A percentile compares a stretch with the other conserved stretches of the same genome.
Evolutionary conservation across 257 asterid genomes (phyloP).

Genomic region (Ilex asprella): DNA sequence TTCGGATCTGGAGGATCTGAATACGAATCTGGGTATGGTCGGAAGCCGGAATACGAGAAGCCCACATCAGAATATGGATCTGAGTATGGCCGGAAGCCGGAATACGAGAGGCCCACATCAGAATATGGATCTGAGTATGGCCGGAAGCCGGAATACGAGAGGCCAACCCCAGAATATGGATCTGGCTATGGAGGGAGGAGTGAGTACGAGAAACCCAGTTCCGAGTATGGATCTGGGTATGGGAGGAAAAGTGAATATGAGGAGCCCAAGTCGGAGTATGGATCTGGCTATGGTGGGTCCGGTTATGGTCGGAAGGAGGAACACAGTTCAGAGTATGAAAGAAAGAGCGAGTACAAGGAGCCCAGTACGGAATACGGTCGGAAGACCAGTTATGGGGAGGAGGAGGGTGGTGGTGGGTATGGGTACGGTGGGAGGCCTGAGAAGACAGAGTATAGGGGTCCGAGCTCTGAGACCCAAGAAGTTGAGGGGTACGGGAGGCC

Average conservation of each 20-base stretch:
- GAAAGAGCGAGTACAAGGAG: conserved; percentile 17
- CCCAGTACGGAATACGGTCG: conserved; percentile 1
- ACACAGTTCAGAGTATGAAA: not conserved
- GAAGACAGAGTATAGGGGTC: conserved; percentile 38
- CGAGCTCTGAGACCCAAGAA: conserved; percentile 60
- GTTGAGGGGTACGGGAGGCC: conserved; percentile 21
- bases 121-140: conserved; percentile 15
- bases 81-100: conserved; percentile 19
- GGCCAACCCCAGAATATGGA: conserved; percentile 14
- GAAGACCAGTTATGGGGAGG: conserved; percentile 32
- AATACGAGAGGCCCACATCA: not conserved
- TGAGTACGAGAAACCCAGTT: conserved; percentile 16
- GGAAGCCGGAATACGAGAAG: conserved; percentile 21
- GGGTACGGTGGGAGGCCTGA: conserved; percentile 9
- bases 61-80: conserved; percentile 23
- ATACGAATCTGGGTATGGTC: conserved; percentile 28
- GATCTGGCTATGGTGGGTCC: conserved; percentile 26
- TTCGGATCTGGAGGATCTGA: conserved; percentile 17
- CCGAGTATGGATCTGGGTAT: conserved; percentile 22
- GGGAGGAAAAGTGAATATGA: conserved; percentile 14
- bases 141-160: conserved; percentile 9
- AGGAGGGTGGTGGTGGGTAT: conserved; percentile 11
- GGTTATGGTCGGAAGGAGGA: conserved; percentile 12
- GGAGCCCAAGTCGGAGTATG: conserved; percentile 19
- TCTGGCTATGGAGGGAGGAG: conserved; percentile 23